Evolutionary conservation across 805 yeast species (phyloP).

Genomic region (Nakazawaea populi): DNA sequence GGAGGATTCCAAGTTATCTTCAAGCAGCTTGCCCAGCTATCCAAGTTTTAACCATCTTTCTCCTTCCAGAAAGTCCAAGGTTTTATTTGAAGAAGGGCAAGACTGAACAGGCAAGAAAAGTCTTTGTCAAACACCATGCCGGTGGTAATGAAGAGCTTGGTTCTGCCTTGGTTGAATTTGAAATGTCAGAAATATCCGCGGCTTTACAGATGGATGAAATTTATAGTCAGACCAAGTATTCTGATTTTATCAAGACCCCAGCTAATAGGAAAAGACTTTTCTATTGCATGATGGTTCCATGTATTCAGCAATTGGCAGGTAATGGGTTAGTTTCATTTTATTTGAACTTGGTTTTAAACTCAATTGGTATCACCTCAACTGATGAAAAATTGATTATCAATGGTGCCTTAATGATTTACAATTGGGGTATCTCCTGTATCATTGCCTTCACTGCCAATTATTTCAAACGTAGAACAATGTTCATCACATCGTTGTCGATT

Average conservation of each 20-base stretch:
- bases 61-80: conserved; percentile 47
- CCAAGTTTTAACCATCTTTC: conserved; percentile 23
- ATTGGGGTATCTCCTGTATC: conserved; percentile 28
- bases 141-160: conserved; percentile 24
- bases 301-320: conserved; percentile 42
- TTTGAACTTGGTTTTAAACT: conserved; percentile 38
- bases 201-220: conserved; percentile 35
- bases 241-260: conserved; percentile 31
- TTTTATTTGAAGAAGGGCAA: conserved; percentile 32
- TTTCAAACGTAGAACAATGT: conserved; percentile 30
- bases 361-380: conserved; percentile 46
- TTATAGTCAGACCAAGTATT: conserved; percentile 27
- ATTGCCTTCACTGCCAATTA: conserved; percentile 24
- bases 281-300: conserved; percentile 26
- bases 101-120: conserved; percentile 31
- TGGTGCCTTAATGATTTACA: conserved; percentile 42
- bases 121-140: conserved; percentile 34
- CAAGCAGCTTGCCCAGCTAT: conserved; percentile 31
- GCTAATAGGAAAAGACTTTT: conserved; percentile 37
- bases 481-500: conserved; percentile 26
- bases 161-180: conserved; percentile 28
- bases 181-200: conserved; percentile 32
- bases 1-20: conserved; percentile 27
- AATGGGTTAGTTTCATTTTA: conserved; percentile 49
- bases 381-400: conserved; percentile 41